A percentile compares a stretch with the other conserved stretches of the same genome.
These are phyloP conservation scores for Aspergillus pseudonomiae DNA, from an alignment of 2,329 filamentous ascomycete genomes.

Conservation along the genomic window DNA sequence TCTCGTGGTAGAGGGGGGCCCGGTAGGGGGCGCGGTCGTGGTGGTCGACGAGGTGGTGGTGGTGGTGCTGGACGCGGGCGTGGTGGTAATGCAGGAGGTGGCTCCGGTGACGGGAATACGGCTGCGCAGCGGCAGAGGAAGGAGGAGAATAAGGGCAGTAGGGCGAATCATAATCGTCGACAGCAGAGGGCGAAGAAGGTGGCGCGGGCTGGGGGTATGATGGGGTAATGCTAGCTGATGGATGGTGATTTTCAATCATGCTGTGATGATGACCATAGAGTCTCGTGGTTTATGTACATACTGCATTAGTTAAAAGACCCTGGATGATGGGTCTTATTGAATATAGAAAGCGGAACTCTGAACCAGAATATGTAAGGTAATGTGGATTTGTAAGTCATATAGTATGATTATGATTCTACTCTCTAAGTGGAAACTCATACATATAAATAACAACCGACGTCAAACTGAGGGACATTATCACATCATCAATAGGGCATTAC, in stretches of 20 bases:
- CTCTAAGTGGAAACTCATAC: background rate
- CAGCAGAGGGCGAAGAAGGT: constrained; percentile 68
- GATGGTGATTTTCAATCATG: constrained; percentile 1
- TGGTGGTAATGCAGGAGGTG: constrained; percentile 53
- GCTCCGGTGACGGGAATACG: constrained; percentile 68
- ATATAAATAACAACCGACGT: background rate
- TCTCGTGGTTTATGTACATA: constrained; percentile 1
- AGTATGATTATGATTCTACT: background rate
- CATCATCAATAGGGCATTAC: constrained; percentile 11
- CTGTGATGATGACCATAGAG: constrained; percentile 7
- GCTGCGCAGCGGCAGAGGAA: constrained; percentile 73
- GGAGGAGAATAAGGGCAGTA: constrained; percentile 77
- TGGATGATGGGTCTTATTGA: background rate
- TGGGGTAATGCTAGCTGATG: constrained; percentile 22
- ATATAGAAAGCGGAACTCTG: background rate
- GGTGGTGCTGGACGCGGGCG: constrained; percentile 51
- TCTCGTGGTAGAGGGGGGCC: constrained; percentile 25
- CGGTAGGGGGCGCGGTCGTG: constrained; percentile 48
- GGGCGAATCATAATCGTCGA: constrained; percentile 84
- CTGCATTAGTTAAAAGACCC: background rate
- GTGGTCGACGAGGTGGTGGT: constrained; percentile 52
- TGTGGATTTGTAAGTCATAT: background rate
- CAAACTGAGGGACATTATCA: background rate
- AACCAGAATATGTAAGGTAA: background rate
- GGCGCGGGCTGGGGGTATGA: constrained; percentile 56